A percentile compares a stretch with the other conserved stretches of the same genome.
phyloP scores from a whole-genome alignment of 352 stramenopile genomes.

The Pythium scleroteichum region DNA sequence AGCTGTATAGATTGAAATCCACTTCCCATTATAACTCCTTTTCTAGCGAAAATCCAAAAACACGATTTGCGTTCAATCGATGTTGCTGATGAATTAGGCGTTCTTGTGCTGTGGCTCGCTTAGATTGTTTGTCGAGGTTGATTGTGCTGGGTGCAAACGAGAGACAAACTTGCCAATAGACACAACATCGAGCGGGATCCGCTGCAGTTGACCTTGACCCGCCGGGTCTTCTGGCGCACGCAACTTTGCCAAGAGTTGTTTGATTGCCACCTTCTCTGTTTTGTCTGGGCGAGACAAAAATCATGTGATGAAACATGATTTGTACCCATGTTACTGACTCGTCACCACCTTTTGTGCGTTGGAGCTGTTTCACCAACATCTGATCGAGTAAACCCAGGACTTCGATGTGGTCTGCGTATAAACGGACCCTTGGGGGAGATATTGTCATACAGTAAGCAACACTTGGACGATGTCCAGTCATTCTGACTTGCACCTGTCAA shows the following conservation, averaged over 20 bases:
- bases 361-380: slow-evolving; percentile 25
- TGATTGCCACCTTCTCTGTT: slow-evolving; percentile 12
- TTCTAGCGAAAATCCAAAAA: slow-evolving; percentile 24
- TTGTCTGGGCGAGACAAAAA: slow-evolving; percentile 16
- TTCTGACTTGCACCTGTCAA: slow-evolving; percentile 15
- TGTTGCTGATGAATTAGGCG: not conserved
- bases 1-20: slow-evolving; percentile 35
- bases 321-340: slow-evolving; percentile 24
- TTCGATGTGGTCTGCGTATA: not conserved
- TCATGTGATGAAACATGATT: not conserved
- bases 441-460: slow-evolving; percentile 1
- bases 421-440: slow-evolving; percentile 3
- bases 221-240: not conserved
- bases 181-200: slow-evolving; percentile 9
- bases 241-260: slow-evolving; percentile 12
- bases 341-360: slow-evolving; percentile 23
- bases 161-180: slow-evolving; percentile 11
- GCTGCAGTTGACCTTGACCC: not conserved
- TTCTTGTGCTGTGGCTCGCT: too few species aligned
- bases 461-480: not conserved
- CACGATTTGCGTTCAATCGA: not conserved
- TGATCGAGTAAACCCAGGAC: slow-evolving; percentile 8
- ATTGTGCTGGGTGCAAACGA: too few species aligned
- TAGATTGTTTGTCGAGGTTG: not conserved
- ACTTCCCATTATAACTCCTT: slow-evolving; percentile 21